Percentiles rank a stretch among this genome's conserved stretches.
Conservation (phyloP, 108 stramenopile genomes). For the Mayamaea pseudoterrestris region DNA sequence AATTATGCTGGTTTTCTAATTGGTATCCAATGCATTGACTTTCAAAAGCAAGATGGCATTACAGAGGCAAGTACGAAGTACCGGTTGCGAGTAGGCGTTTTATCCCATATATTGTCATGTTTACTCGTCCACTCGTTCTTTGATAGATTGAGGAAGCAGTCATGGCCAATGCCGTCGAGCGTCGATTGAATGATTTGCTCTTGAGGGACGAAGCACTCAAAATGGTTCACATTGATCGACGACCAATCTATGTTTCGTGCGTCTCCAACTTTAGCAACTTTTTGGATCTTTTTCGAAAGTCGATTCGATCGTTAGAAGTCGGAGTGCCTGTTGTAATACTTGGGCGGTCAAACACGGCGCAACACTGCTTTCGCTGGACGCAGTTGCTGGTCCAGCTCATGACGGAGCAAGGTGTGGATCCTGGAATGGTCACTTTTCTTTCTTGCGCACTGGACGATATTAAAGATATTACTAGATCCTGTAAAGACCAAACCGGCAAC, state of each 20-base stretch:
- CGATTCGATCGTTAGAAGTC: slow-evolving; percentile 58
- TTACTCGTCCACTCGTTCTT: no score
- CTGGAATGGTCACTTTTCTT: slow-evolving; percentile 63
- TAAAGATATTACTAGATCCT: slow-evolving; percentile 39
- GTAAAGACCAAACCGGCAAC: slow-evolving; percentile 38
- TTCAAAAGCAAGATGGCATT: slow-evolving; percentile 78
- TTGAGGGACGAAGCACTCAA: slow-evolving; percentile 43
- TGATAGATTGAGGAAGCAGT: slow-evolving; percentile 72
- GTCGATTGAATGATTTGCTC: slow-evolving; percentile 67
- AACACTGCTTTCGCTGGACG: slow-evolving; percentile 76
- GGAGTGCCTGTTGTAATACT: slow-evolving; percentile 70
- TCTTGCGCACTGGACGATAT: slow-evolving; percentile 63
- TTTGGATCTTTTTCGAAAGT: slow-evolving; percentile 79
- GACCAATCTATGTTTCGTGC: slow-evolving; percentile 57
- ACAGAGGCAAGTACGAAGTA: no score
- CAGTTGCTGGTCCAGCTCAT: slow-evolving; percentile 33
- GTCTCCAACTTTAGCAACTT: slow-evolving; percentile 84
- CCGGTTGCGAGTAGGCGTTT: background rate
- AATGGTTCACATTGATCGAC: slow-evolving; percentile 33
- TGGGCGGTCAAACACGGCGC: slow-evolving; percentile 53
- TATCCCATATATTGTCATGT: background rate
- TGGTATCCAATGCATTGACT: slow-evolving; percentile 77
- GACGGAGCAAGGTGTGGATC: slow-evolving; percentile 42
- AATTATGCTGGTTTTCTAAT: slow-evolving; percentile 52
- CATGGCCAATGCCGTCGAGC: slow-evolving; percentile 70